Conservation (phyloP, 2,329 filamentous ascomycete species). For the Mycosphaerella sp. region DNA sequence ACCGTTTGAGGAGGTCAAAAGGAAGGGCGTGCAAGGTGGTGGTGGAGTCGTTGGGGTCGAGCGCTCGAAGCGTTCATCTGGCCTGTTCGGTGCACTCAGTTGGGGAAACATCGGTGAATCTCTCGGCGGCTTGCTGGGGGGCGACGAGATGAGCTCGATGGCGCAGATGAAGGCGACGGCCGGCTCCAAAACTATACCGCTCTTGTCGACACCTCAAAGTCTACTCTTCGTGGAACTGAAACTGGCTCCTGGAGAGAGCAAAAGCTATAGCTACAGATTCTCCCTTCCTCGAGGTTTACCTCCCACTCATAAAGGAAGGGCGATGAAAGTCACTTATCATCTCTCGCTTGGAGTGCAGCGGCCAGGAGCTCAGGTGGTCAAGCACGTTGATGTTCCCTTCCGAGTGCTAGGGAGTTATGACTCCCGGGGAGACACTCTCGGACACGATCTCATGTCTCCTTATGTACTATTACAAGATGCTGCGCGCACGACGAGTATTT, state of each 20-base stretch:
- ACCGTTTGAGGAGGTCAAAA: conserved; percentile 92
- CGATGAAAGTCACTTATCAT: conserved; percentile 89
- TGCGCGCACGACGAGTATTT: conserved; percentile 51
- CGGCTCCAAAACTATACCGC: conserved; percentile 77
- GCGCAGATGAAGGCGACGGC: conserved; percentile 89
- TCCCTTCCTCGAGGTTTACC: conserved; percentile 82
- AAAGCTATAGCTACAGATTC: conserved; percentile 80
- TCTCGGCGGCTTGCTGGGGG: conserved; percentile 77
- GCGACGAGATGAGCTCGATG: conserved; percentile 82
- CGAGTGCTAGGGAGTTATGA: conserved; percentile 91
- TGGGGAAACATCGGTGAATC: conserved; percentile 87
- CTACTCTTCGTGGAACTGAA: conserved; percentile 91
- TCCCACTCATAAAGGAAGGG: conserved; percentile 82
- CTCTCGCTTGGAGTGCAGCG: conserved; percentile 88
- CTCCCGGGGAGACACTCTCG: conserved; percentile 76
- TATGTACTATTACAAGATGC: conserved; percentile 84
- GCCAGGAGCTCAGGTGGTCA: conserved; percentile 72
- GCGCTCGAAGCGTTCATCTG: conserved; percentile 64
- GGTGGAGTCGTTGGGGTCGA: conserved; percentile 81
- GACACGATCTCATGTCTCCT: conserved; percentile 89
- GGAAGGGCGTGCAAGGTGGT: conserved; percentile 79
- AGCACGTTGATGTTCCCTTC: conserved; percentile 88
- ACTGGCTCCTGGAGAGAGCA: conserved; percentile 81
- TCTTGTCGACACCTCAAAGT: conserved; percentile 92
- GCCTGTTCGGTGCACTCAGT: conserved; percentile 75